Evolutionary conservation across 2,329 filamentous ascomycete species (phyloP).

Genomic region (Sporothrix brasiliensis): DNA sequence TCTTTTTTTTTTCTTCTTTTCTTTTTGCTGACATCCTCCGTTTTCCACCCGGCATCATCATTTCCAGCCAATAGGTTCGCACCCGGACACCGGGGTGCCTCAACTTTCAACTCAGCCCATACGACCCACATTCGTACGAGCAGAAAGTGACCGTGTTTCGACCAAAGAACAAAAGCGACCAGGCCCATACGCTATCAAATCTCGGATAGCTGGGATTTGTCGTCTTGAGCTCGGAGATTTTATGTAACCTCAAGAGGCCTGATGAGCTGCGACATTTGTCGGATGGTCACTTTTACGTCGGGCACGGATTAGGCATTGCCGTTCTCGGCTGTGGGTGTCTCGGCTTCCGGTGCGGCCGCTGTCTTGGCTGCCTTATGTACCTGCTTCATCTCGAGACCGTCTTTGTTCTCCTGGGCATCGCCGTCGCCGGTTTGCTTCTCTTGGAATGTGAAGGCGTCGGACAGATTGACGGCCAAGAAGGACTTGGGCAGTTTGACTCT

Average conservation of each 20-base stretch:
- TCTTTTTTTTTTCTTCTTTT: not conserved
- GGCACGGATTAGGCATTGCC: not conserved
- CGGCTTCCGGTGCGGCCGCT: not conserved
- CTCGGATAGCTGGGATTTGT: constrained; percentile 3
- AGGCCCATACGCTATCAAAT: not conserved
- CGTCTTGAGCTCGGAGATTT: not conserved
- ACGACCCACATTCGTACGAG: too few species aligned
- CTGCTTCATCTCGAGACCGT: constrained; percentile 30
- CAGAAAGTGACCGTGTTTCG: not conserved
- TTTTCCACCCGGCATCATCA: not conserved
- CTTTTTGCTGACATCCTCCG: not conserved
- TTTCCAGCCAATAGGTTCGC: constrained; percentile 12
- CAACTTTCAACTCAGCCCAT: not conserved
- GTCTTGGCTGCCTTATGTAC: constrained; percentile 18
- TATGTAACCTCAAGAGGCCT: not conserved
- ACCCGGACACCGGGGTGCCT: not conserved
- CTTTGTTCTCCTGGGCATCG: constrained; percentile 41
- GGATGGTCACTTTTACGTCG: not conserved
- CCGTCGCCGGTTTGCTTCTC: constrained; percentile 55
- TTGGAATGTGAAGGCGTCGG: constrained; percentile 64
- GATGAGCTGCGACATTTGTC: not conserved
- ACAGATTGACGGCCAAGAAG: constrained; percentile 66
- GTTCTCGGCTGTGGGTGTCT: not conserved
- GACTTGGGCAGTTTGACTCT: constrained; percentile 69
- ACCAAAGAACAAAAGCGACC: not conserved